Evolutionary conservation across 495 filamentous ascomycete genomes (phyloP).

Genomic region (Penicillium maclennaniae): DNA sequence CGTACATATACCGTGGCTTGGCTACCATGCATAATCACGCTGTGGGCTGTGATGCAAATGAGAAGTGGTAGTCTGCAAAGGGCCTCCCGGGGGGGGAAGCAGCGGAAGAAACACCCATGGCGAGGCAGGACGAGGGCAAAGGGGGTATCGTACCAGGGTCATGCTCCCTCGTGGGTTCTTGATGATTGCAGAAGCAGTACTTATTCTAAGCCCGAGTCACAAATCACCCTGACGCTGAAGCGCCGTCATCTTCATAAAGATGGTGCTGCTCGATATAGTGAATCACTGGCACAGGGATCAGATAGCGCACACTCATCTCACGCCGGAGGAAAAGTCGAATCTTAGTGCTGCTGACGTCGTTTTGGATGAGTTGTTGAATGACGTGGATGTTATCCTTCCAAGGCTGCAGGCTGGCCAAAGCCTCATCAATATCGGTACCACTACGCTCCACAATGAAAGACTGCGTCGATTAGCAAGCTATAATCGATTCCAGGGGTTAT

Average conservation of each 20-base stretch:
- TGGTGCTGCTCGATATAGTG: slow-evolving; percentile 73
- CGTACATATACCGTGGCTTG: slow-evolving; percentile 6
- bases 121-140: slow-evolving; percentile 5
- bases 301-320: slow-evolving; percentile 71
- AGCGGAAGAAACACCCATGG: background rate
- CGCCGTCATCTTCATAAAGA: slow-evolving; percentile 66
- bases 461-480: slow-evolving; percentile 16
- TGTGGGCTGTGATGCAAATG: background rate
- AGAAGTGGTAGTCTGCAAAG: background rate
- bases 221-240: slow-evolving; percentile 25
- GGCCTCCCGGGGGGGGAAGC: too few species aligned
- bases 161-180: slow-evolving; percentile 18
- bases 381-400: slow-evolving; percentile 79
- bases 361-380: slow-evolving; percentile 84
- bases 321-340: slow-evolving; percentile 78
- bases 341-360: slow-evolving; percentile 86
- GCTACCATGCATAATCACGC: background rate
- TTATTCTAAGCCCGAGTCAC: background rate
- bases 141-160: slow-evolving; percentile 28
- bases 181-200: slow-evolving; percentile 1
- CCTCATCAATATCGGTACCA: slow-evolving; percentile 86
- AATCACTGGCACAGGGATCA: slow-evolving; percentile 64
- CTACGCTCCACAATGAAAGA: slow-evolving; percentile 85
- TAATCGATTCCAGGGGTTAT: too few species aligned
- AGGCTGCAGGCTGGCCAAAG: slow-evolving; percentile 66